These are phyloP conservation scores for Paramarasmius palmivorus DNA, from an alignment of 1,284 basidiomycete genomes.

Conservation along the genomic window DNA sequence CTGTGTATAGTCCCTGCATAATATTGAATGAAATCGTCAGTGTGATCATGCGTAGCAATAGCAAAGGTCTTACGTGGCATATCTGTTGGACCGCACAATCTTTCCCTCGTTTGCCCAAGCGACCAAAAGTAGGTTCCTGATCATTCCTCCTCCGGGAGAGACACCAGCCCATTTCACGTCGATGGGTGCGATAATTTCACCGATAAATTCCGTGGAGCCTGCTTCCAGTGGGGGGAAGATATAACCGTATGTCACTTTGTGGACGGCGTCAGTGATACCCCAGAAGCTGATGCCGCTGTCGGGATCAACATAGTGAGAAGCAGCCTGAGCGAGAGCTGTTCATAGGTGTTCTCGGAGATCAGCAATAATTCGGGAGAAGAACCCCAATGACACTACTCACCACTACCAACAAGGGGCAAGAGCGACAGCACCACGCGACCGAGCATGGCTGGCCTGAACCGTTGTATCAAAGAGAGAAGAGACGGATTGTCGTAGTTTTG, in stretches of 20 bases:
- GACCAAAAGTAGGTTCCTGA: constrained; percentile 52
- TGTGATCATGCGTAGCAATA: too few relatives aligned
- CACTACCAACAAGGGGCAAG: not conserved
- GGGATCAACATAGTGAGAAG: constrained; percentile 43
- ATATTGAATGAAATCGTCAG: too few relatives aligned
- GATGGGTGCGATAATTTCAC: constrained; percentile 58
- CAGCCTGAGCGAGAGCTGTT: constrained; percentile 41
- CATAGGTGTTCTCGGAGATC: not conserved
- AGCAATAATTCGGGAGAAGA: not conserved
- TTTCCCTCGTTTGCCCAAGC: constrained; percentile 57
- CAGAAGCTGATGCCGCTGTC: constrained; percentile 58
- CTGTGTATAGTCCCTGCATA: constrained; percentile 46
- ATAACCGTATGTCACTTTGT: constrained; percentile 52
- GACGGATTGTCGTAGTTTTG: not conserved
- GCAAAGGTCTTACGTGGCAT: constrained; percentile 45
- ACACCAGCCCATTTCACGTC: constrained; percentile 54
- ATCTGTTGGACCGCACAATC: constrained; percentile 53
- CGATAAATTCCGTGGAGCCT: constrained; percentile 52
- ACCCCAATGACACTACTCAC: too few relatives aligned
- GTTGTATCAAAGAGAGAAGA: not conserved
- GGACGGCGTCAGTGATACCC: constrained; percentile 49
- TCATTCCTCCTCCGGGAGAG: constrained; percentile 55
- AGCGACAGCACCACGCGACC: not conserved
- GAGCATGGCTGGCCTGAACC: not conserved
- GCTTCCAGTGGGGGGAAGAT: constrained; percentile 50